Percentiles rank a stretch among this genome's conserved stretches.
phyloP scores from a whole-genome alignment of 2,329 filamentous ascomycete genomes.

The Plenodomus biglobosus region DNA sequence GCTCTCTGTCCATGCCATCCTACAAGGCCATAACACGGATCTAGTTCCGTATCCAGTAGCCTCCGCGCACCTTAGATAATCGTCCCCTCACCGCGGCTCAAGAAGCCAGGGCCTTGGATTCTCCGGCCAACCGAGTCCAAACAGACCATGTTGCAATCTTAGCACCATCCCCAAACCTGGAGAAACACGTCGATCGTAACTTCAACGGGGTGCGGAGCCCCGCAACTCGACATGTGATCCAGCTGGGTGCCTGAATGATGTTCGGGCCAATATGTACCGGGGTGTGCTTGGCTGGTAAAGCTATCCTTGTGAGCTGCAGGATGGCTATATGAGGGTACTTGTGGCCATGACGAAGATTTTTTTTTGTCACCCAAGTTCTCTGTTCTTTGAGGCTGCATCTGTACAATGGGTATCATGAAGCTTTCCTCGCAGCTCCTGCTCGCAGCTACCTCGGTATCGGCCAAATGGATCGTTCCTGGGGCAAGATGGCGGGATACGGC shows the following conservation, averaged over 20 bases:
- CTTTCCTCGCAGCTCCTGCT: conserved; percentile 26
- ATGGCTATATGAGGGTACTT: conserved; percentile 22
- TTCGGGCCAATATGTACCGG: conserved; percentile 30
- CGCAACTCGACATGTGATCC: conserved; percentile 18
- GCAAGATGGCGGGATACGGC: conserved; percentile 63
- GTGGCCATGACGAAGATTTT: background rate
- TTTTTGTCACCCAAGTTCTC: background rate
- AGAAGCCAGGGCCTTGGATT: background rate
- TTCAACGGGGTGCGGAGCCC: conserved; percentile 21
- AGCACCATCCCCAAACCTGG: conserved; percentile 19
- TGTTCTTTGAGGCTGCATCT: background rate
- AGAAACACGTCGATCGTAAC: conserved; percentile 22
- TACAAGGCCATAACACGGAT: background rate
- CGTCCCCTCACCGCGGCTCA: background rate
- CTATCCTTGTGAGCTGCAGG: background rate
- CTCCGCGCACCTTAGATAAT: background rate
- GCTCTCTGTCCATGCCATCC: background rate
- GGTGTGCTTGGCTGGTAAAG: conserved; percentile 26
- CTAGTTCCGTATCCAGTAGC: background rate
- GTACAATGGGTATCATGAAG: conserved; percentile 21
- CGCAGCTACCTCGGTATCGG: conserved; percentile 29
- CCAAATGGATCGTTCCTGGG: conserved; percentile 64
- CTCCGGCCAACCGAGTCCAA: background rate
- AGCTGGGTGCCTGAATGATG: conserved; percentile 17
- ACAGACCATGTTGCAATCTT: background rate